Base-by-base conservation (phyloP, 257 asterid genomes). In the Plantago elongata region DNA sequence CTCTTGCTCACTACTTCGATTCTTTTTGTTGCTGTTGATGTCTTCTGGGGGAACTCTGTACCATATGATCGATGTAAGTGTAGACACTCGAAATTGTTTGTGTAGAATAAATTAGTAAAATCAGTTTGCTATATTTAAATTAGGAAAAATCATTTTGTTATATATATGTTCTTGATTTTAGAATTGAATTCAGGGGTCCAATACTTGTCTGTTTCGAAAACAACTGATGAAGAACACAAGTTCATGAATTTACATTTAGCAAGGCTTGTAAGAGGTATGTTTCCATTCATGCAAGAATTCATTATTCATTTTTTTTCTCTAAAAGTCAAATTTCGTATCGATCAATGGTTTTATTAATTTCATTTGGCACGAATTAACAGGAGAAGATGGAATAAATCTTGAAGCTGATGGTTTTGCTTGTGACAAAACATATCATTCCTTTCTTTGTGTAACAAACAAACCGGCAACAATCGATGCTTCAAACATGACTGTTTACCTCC, bases 361-460 rank as follows among this genome's bases (percentile, higher is more conserved):
- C 54, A 50, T 4, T 27, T 55, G 47, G 8, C 30, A 15, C 22
- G 9, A 38, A 6, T 11, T 18, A 54, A 68, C 81, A 88, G 96
- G 87, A 13, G 81, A 81, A 15, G 78, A 88, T 52, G 47, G 77
- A 47, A 44, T 65, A 45, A 63, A 64, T 15, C 77, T 83, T 17
- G 84, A 85, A 10, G 57, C 51, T 1, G 72, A 70, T 0, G 85
- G 91, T 5, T 88, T 83, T 65, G 89, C 83, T 1, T 77, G 81
- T 62, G 72, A 78, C 12, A 71, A 62, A 10, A 69, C 84, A 0
- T 13, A 34, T 14, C 79, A 81, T 62, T 83, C 95, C 0, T 34
- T 79, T 18, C 56, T 62, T 14, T 88, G 86, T 45, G 77, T 88
- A 13, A 59, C 88, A 6, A 73, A 63, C 9, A 59, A 60, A 5